Conservation (phyloP, 2,329 filamentous ascomycete species). For the Claviceps arundinis region DNA sequence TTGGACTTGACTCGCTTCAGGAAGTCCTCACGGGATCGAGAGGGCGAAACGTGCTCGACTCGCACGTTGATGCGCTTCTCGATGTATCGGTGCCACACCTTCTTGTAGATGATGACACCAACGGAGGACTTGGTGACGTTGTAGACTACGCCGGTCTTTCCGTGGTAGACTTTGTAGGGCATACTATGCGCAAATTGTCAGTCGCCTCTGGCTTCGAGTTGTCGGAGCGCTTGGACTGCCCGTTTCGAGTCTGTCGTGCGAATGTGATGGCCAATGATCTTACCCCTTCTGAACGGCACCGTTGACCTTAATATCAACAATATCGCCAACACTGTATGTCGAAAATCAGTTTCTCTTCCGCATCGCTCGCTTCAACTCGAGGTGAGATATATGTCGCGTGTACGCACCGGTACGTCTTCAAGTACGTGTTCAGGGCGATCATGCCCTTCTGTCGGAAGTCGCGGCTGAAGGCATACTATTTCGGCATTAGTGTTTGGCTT, state of each 20-base stretch:
- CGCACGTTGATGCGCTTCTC: slow-evolving; percentile 99
- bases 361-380: not conserved
- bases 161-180: slow-evolving; percentile 99
- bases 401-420: slow-evolving; percentile 72
- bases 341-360: slow-evolving; percentile 26
- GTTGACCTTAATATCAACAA: slow-evolving; percentile 97
- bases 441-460: slow-evolving; percentile 91
- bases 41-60: slow-evolving; percentile 91
- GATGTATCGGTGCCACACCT: slow-evolving; percentile 98
- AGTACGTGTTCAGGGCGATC: slow-evolving; percentile 88
- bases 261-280: slow-evolving; percentile 22
- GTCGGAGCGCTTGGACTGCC: not conserved
- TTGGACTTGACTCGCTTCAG: slow-evolving; percentile 92
- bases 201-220: slow-evolving; percentile 7
- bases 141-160: slow-evolving; percentile 96
- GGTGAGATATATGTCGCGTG: not conserved
- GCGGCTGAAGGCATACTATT: slow-evolving; percentile 79
- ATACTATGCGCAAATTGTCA: slow-evolving; percentile 48
- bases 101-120: slow-evolving; percentile 98
- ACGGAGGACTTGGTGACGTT: slow-evolving; percentile 98
- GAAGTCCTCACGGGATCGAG: slow-evolving; percentile 94
- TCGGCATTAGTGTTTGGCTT: slow-evolving; percentile 7
- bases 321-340: slow-evolving; percentile 71
- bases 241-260: not conserved
- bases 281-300: slow-evolving; percentile 97